Evolutionary conservation across 164 flowering plant genomes (phyloP), one percentile per base, ranked within the genome.

Genomic region (Piper longum): DNA sequence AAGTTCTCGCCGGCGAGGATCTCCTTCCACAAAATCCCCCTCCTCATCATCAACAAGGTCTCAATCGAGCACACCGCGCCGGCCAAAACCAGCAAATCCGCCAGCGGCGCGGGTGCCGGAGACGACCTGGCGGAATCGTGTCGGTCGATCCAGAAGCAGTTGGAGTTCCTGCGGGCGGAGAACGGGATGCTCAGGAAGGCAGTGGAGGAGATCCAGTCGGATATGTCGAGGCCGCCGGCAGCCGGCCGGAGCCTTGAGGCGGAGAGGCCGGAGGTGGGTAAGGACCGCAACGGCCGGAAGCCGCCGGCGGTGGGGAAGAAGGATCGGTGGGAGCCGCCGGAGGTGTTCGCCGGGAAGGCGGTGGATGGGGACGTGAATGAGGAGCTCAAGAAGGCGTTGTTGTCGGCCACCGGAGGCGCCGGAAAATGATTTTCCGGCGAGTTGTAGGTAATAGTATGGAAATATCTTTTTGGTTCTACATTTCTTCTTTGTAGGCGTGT

Each of bases 41-140:
- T 79, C 39, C 72, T 86, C 26, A 84, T 80, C 72, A 76, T 86
- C 83, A 74, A 74, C 58, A 86, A 89, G 63, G 76, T 89, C n/a
- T 77, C 80, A 59, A 73, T 89, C 67, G 90, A 86, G 68, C 89
- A 81, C 73, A 84, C 78, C 73, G 76, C 73, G 44, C 69, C 62
- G 18, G 62, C 52, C 69, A 69, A 41, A 70, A 64, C 42, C 63
- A 61, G 43, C 45, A 16, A 69, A n/a, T 58, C 43, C 12, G 41
- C 7, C 40, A 2, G 12, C 44, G 17, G 4, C 13, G 4, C 7
- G 41, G 3, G 42, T 43, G 73, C 62, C 2, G 61, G 59, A 42
- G 74, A 68, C 44, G 82, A 79, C 60, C 66, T 73, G 66, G 74
- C 75, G 26, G 82, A 74, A 39, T 42, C 72, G 61, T 77, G 77